These are phyloP conservation scores for Aspergillus egyptiacus DNA, from an alignment of 495 filamentous ascomycete species.

Conservation along the genomic window DNA sequence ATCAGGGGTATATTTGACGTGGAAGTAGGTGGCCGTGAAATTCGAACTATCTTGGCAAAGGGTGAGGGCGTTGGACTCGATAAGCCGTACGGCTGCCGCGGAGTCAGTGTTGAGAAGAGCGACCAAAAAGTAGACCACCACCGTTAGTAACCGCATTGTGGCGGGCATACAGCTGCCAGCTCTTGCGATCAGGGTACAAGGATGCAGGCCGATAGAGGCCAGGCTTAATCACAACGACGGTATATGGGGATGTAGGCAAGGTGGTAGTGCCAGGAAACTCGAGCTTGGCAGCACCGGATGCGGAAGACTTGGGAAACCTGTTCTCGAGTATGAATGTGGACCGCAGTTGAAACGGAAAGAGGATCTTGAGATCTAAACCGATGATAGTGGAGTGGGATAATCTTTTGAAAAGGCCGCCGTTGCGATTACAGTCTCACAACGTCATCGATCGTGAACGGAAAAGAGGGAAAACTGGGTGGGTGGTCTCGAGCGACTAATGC, in stretches of 20 bases:
- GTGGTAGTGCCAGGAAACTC: constrained; percentile 32
- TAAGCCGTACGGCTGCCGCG: constrained; percentile 37
- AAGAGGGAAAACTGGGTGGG: constrained; percentile 7
- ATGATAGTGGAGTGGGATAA: neutral
- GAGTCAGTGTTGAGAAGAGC: constrained; percentile 31
- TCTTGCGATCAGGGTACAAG: constrained; percentile 2
- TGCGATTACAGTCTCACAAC: constrained; percentile 13
- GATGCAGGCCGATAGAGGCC: constrained; percentile 7
- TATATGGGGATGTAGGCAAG: constrained; percentile 27
- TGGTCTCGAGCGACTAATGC: neutral
- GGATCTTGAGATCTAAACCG: neutral
- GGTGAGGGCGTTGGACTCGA: constrained; percentile 71
- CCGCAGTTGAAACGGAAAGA: neutral
- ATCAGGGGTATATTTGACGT: constrained; percentile 70
- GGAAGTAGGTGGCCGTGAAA: constrained; percentile 79
- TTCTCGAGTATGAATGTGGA: neutral
- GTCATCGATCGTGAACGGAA: constrained; percentile 16
- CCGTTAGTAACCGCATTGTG: constrained; percentile 37
- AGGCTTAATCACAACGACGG: constrained; percentile 8
- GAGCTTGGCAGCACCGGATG: constrained; percentile 38
- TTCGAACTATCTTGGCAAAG: constrained; percentile 71
- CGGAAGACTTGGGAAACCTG: constrained; percentile 25
- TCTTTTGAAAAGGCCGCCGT: constrained; percentile 3
- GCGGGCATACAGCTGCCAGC: constrained; percentile 1
- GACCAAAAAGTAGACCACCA: constrained; percentile 33